Percentiles rank a stretch among this genome's conserved stretches.
phyloP scores from a whole-genome alignment of 352 stramenopile species.

The Phytophthora multivora region DNA sequence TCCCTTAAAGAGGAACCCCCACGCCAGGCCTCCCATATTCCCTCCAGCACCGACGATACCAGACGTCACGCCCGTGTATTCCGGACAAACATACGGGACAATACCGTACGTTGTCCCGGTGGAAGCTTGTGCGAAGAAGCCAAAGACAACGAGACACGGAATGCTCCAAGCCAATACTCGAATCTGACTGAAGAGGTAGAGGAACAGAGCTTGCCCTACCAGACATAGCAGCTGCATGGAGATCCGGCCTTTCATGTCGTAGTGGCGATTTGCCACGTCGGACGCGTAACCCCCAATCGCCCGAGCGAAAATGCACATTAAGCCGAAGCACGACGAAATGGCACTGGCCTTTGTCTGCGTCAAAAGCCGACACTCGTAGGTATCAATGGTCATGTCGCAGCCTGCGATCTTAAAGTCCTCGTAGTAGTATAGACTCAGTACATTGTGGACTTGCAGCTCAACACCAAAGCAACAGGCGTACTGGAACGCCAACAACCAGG shows the following conservation, averaged over 20 bases:
- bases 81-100: conserved; percentile 51
- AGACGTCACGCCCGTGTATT: conserved; percentile 46
- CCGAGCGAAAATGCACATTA: conserved; percentile 93
- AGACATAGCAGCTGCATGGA: conserved; percentile 79
- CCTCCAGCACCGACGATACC: conserved; percentile 61
- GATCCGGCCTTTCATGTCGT: conserved; percentile 45
- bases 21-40: conserved; percentile 51
- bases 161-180: conserved; percentile 60
- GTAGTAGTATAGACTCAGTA: conserved; percentile 89
- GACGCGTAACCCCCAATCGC: conserved; percentile 80
- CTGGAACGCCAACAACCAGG: conserved; percentile 91
- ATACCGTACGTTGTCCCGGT: conserved; percentile 57
- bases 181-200: conserved; percentile 83
- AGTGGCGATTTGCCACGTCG: conserved; percentile 72
- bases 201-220: conserved; percentile 60
- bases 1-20: conserved; percentile 54
- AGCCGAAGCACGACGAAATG: conserved; percentile 92
- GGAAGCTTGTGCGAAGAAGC: conserved; percentile 69
- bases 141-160: conserved; percentile 86
- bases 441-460: conserved; percentile 95
- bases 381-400: conserved; percentile 31
- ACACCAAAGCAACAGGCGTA: conserved; percentile 94
- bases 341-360: conserved; percentile 52
- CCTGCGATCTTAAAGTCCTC: conserved; percentile 72
- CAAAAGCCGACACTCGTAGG: conserved; percentile 22